A percentile compares a stretch with the other conserved stretches of the same genome.
These are phyloP conservation scores for Saccharomycopsis microspora DNA, from an alignment of 805 yeast genomes.

Conservation along the genomic window DNA sequence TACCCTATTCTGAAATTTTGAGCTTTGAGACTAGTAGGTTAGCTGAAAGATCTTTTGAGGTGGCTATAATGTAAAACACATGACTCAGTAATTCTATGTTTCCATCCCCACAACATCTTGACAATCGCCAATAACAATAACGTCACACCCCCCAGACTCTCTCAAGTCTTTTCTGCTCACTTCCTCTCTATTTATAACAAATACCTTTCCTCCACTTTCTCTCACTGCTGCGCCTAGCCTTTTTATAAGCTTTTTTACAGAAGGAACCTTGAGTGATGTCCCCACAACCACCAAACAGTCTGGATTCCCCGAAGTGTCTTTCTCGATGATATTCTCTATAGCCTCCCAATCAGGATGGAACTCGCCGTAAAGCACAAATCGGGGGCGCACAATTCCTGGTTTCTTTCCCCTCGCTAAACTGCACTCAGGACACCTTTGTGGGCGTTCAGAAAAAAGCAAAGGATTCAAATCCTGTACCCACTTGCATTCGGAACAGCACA, in stretches of 20 bases:
- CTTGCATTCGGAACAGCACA: conserved; percentile 71
- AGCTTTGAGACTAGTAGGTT: too few species aligned
- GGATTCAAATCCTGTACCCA: conserved; percentile 44
- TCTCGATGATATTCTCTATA: conserved; percentile 63
- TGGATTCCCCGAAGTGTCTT: conserved; percentile 49
- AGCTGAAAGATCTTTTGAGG: too few species aligned
- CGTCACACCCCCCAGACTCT: conserved; percentile 38
- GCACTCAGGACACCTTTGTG: conserved; percentile 47
- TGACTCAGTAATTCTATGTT: too few species aligned
- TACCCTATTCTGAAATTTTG: too few species aligned
- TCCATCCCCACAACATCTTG: conserved; percentile 23
- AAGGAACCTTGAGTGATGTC: conserved; percentile 74
- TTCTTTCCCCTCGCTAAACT: conserved; percentile 40
- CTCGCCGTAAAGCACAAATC: conserved; percentile 63
- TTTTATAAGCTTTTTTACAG: conserved; percentile 49
- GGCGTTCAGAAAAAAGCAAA: conserved; percentile 33
- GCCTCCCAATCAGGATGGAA: conserved; percentile 81
- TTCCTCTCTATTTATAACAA: background rate
- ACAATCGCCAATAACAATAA: conserved; percentile 55
- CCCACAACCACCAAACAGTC: conserved; percentile 79
- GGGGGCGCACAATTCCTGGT: conserved; percentile 54
- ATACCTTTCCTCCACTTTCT: background rate
- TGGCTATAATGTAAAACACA: too few species aligned
- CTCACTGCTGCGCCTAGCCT: conserved; percentile 32
- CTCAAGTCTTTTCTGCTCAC: conserved; percentile 23